phyloP scores from a whole-genome alignment of 1,284 basidiomycete genomes.

The Tremellales sp. region DNA sequence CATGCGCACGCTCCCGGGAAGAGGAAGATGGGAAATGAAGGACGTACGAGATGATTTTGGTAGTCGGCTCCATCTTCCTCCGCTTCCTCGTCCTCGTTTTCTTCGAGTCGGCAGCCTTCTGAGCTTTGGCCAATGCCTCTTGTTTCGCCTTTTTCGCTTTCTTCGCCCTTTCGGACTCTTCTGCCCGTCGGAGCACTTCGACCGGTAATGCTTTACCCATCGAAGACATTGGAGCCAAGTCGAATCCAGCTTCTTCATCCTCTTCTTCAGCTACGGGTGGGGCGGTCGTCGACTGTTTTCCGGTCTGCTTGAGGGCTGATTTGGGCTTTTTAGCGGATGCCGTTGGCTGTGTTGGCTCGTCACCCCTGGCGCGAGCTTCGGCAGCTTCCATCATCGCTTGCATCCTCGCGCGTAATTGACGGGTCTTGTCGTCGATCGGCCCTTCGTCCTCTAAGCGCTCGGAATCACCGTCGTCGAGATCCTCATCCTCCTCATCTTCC shows the following conservation, averaged over 20 bases:
- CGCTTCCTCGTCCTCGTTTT: slow-evolving; percentile 12
- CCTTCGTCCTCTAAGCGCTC: slow-evolving; percentile 20
- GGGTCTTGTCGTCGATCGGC: slow-evolving; percentile 19
- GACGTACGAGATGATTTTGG: slow-evolving; percentile 14
- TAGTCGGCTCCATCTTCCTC: slow-evolving; percentile 12
- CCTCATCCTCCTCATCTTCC: slow-evolving; percentile 15
- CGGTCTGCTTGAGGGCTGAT: neutral
- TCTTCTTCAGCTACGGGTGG: neutral
- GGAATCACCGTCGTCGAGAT: slow-evolving; percentile 18
- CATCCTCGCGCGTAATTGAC: slow-evolving; percentile 24
- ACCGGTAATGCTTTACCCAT: slow-evolving; percentile 14
- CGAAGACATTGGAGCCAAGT: slow-evolving; percentile 8
- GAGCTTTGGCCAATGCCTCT: neutral
- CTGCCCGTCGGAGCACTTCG: slow-evolving; percentile 10
- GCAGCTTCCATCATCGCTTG: slow-evolving; percentile 39
- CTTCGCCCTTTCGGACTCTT: slow-evolving; percentile 11
- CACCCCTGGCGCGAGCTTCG: slow-evolving; percentile 14
- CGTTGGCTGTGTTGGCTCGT: neutral
- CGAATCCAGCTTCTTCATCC: slow-evolving; percentile 10
- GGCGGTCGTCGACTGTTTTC: slow-evolving; percentile 8
- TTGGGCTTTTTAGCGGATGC: neutral
- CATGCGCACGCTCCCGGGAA: neutral
- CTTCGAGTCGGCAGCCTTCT: neutral
- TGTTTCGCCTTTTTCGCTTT: slow-evolving; percentile 1
- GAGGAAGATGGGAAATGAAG: neutral